Evolutionary conservation across 2,329 filamentous ascomycete genomes (phyloP).

Genomic region (Chaetomiaceae sp.): DNA sequence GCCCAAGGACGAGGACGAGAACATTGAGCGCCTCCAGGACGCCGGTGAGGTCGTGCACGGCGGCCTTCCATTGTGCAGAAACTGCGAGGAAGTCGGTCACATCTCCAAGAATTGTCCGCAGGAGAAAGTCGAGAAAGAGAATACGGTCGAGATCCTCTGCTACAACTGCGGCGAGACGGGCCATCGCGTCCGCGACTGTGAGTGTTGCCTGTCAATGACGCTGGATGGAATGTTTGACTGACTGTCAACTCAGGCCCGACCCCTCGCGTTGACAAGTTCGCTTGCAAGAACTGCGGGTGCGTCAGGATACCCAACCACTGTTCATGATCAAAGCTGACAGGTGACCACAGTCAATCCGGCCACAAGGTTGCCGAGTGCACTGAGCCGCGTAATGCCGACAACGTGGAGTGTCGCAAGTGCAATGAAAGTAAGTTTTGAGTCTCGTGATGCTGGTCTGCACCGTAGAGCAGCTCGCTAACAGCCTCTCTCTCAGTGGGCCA

Average conservation of each 20-base stretch:
- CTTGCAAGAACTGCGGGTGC: constrained; percentile 62
- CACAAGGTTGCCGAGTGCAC: constrained; percentile 47
- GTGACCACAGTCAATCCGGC: constrained; percentile 37
- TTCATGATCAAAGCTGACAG: neutral
- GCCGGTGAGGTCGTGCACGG: constrained; percentile 59
- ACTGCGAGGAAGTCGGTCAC: constrained; percentile 62
- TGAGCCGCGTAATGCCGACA: constrained; percentile 55
- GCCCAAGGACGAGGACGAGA: constrained; percentile 54
- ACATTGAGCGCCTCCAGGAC: constrained; percentile 56
- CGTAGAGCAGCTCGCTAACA: constrained; percentile 5
- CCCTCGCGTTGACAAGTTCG: constrained; percentile 57
- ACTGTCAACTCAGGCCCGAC: constrained; percentile 40
- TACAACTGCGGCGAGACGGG: constrained; percentile 58
- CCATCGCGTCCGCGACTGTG: constrained; percentile 65
- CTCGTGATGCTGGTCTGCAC: neutral
- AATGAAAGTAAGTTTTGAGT: constrained; percentile 44
- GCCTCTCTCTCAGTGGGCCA: constrained; percentile 50
- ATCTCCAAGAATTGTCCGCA: constrained; percentile 52
- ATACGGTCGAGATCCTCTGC: constrained; percentile 48
- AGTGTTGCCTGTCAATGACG: constrained; percentile 24
- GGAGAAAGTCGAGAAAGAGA: constrained; percentile 46
- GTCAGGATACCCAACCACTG: constrained; percentile 15
- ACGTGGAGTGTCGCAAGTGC: constrained; percentile 61
- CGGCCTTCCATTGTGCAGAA: constrained; percentile 53
- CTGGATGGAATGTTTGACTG: constrained; percentile 5